Conservation (phyloP, 805 yeast species). For the Ascoidea tarda region DNA sequence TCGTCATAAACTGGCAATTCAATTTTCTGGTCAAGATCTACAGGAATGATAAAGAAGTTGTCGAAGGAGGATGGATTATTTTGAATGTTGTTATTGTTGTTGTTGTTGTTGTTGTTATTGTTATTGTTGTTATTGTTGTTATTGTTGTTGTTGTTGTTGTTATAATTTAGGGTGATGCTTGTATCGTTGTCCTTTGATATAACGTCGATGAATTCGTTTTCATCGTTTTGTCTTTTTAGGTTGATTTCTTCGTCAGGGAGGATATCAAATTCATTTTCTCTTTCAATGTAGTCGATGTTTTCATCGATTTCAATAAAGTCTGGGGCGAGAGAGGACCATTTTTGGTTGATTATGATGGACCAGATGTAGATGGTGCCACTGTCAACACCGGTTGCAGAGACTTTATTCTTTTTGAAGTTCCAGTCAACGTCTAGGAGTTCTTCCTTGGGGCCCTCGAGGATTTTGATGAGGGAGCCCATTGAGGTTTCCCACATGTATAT, state of each 20-base stretch:
- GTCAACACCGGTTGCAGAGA: slow-evolving; percentile 78
- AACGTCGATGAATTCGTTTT: slow-evolving; percentile 58
- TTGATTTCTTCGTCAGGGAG: slow-evolving; percentile 52
- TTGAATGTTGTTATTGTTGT: neutral
- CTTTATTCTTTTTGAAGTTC: slow-evolving; percentile 61
- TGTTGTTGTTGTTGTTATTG: neutral
- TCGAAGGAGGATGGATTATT: neutral
- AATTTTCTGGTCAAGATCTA: neutral
- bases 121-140: neutral
- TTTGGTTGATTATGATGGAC: slow-evolving; percentile 73
- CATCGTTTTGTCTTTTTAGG: slow-evolving; percentile 46
- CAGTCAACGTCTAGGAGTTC: slow-evolving; percentile 79
- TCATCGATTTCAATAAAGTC: slow-evolving; percentile 93
- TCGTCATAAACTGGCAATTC: neutral
- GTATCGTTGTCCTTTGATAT: slow-evolving; percentile 35
- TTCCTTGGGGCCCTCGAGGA: slow-evolving; percentile 81
- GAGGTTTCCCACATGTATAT: slow-evolving; percentile 87
- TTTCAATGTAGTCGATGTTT: slow-evolving; percentile 74
- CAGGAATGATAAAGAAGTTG: neutral
- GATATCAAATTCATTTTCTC: slow-evolving; percentile 85
- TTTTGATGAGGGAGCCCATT: slow-evolving; percentile 78
- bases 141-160: neutral
- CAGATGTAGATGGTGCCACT: slow-evolving; percentile 72
- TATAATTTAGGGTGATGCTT: neutral
- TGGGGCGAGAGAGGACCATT: slow-evolving; percentile 95